Conservation (phyloP, 1,139 yeast species). For the Geotrichum citri-aurantii region DNA sequence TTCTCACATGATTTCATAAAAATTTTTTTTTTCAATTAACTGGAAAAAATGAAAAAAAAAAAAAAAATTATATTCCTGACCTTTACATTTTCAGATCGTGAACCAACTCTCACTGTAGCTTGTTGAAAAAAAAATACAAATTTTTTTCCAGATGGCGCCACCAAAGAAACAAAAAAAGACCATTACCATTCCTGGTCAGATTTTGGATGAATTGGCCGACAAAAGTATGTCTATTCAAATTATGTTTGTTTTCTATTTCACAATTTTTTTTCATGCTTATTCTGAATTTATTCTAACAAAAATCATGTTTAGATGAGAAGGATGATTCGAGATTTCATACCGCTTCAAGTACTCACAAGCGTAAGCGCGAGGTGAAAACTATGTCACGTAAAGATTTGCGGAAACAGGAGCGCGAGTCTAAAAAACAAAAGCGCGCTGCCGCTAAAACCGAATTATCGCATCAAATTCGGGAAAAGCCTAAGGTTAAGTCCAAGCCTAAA, state of each 20-base stretch:
- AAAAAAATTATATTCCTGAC: background rate
- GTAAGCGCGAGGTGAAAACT: constrained; percentile 2
- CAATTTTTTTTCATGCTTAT: background rate
- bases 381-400: constrained; percentile 23
- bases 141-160: background rate
- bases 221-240: background rate
- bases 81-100: background rate
- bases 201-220: constrained; percentile 12
- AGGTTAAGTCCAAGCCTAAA: background rate
- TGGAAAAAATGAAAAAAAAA: no score
- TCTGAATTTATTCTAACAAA: background rate
- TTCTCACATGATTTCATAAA: background rate
- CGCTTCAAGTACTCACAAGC: constrained; percentile 9
- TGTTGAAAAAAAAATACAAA: background rate
- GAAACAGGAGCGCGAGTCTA: constrained; percentile 23
- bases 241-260: background rate
- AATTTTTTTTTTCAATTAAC: background rate
- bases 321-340: constrained; percentile 6
- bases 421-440: constrained; percentile 18
- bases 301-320: background rate
- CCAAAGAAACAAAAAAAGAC: constrained; percentile 5
- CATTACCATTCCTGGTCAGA: constrained; percentile 11
- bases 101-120: background rate
- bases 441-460: constrained; percentile 6
- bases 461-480: constrained; percentile 2